Percentiles rank a stretch among this genome's conserved stretches.
Evolutionary conservation across 148 eudicot species (phyloP).

Genomic region (Vaccinium macrocarpon): DNA sequence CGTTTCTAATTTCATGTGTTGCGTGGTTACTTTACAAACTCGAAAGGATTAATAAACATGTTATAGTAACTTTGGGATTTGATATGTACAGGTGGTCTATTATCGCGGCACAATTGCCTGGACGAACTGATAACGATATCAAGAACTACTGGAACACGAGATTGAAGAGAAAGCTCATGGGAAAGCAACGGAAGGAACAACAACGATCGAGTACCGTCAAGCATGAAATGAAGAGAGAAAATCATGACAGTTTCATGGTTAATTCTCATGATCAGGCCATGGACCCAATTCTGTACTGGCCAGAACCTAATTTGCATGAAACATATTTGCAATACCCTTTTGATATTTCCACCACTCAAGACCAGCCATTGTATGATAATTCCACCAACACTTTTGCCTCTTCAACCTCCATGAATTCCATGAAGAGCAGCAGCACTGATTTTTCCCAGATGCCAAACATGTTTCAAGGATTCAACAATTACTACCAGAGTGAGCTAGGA

Average conservation of each 20-base stretch:
- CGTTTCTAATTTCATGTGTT: too few species aligned
- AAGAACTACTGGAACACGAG: constrained; percentile 78
- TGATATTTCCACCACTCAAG: constrained; percentile 20
- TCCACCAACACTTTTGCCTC: constrained; percentile 16
- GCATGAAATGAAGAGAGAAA: constrained; percentile 44
- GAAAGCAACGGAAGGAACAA: constrained; percentile 45
- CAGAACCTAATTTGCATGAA: constrained; percentile 20
- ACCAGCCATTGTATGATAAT: constrained; percentile 23
- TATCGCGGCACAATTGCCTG: constrained; percentile 66
- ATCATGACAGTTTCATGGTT: constrained; percentile 20
- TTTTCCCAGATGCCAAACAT: constrained; percentile 22
- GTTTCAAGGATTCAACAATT: constrained; percentile 29
- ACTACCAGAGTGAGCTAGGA: constrained; percentile 26
- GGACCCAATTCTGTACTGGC: constrained; percentile 35
- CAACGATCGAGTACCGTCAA: constrained; percentile 22
- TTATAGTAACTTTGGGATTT: not conserved
- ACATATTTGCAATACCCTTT: constrained; percentile 24
- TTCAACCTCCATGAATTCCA: constrained; percentile 14
- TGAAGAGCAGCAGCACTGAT: not conserved
- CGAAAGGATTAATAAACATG: not conserved
- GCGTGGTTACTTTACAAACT: not conserved
- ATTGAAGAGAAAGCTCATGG: constrained; percentile 58
- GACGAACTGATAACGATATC: constrained; percentile 69
- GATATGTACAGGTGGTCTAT: constrained; percentile 59
- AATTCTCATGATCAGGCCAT: constrained; percentile 19